phyloP scores from a whole-genome alignment of 2,329 filamentous ascomycete species.

The Pseudogymnoascus sp. region DNA sequence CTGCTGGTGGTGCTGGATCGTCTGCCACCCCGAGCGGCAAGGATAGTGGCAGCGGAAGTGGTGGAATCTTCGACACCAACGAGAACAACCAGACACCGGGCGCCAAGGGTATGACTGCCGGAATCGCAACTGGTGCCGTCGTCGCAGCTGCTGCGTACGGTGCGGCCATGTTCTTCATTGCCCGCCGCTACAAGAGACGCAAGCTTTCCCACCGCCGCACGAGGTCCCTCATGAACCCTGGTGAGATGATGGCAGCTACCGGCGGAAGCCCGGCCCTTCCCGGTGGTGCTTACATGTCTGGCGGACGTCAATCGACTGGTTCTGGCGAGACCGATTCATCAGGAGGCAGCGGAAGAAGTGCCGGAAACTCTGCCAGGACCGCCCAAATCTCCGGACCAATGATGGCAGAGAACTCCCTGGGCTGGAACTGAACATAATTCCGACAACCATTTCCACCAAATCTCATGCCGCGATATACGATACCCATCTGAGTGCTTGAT shows the following conservation, averaged over 20 bases:
- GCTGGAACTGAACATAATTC: slow-evolving; percentile 55
- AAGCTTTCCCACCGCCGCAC: slow-evolving; percentile 54
- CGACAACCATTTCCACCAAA: slow-evolving; percentile 8
- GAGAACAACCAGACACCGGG: slow-evolving; percentile 41
- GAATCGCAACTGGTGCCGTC: slow-evolving; percentile 57
- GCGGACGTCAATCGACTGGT: slow-evolving; percentile 30
- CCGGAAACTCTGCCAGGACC: slow-evolving; percentile 43
- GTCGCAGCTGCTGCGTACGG: slow-evolving; percentile 63
- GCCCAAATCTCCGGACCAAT: slow-evolving; percentile 66
- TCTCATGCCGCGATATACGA: slow-evolving; percentile 15
- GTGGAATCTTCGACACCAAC: slow-evolving; percentile 33
- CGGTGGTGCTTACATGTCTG: slow-evolving; percentile 39
- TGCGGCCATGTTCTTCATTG: slow-evolving; percentile 69
- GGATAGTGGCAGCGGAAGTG: slow-evolving; percentile 32
- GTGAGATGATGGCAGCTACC: slow-evolving; percentile 38
- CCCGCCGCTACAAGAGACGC: slow-evolving; percentile 61
- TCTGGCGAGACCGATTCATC: slow-evolving; percentile 21
- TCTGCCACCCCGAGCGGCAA: slow-evolving; percentile 33
- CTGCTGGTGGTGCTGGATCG: slow-evolving; percentile 24
- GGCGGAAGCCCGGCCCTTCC: slow-evolving; percentile 36
- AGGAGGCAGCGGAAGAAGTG: slow-evolving; percentile 42
- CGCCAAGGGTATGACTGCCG: slow-evolving; percentile 55
- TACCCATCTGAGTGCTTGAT: slow-evolving; percentile 16
- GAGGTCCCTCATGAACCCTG: slow-evolving; percentile 47
- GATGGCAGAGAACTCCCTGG: slow-evolving; percentile 69